Percentiles rank a stretch among this genome's conserved stretches.
phyloP scores from a whole-genome alignment of 73 alveolate genomes.

The Tetrahymena borealis region DNA sequence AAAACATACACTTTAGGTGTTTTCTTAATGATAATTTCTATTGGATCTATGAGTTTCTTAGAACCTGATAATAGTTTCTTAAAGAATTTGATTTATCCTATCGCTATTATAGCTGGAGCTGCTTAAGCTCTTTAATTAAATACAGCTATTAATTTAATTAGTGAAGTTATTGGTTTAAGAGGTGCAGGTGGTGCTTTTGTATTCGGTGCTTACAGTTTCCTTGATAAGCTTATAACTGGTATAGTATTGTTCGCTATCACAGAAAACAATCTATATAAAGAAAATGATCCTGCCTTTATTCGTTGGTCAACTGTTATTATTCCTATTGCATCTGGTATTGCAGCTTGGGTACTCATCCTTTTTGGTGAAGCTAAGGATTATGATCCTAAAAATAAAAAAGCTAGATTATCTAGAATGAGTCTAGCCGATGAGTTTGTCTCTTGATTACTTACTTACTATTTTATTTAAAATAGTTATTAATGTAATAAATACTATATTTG shows the following conservation, averaged over 20 bases:
- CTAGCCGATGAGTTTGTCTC: not conserved
- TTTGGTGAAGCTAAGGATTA: not conserved
- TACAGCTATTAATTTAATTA: constrained; percentile 54
- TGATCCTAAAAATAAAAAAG: not conserved
- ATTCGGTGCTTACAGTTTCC: constrained; percentile 67
- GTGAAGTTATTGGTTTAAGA: constrained; percentile 71
- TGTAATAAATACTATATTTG: too few species aligned
- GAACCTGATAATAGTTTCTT: constrained; percentile 8
- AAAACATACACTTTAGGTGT: constrained; percentile 18
- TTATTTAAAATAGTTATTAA: not conserved
- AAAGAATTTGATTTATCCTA: constrained; percentile 41
- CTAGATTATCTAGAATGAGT: not conserved
- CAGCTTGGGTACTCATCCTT: constrained; percentile 23
- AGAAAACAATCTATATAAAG: constrained; percentile 6
- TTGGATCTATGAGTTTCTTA: constrained; percentile 28
- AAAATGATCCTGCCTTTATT: constrained; percentile 5
- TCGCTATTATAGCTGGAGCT: constrained; percentile 46
- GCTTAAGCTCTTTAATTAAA: constrained; percentile 58
- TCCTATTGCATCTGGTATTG: constrained; percentile 7
- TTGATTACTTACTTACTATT: not conserved
- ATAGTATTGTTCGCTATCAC: constrained; percentile 25
- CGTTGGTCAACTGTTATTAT: constrained; percentile 26
- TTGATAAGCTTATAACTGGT: constrained; percentile 66
- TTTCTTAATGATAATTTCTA: constrained; percentile 1
- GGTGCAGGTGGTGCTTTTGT: constrained; percentile 73